Evolutionary conservation across 2,329 filamentous ascomycete species (phyloP).

Genomic region (Ascochyta pisi): DNA sequence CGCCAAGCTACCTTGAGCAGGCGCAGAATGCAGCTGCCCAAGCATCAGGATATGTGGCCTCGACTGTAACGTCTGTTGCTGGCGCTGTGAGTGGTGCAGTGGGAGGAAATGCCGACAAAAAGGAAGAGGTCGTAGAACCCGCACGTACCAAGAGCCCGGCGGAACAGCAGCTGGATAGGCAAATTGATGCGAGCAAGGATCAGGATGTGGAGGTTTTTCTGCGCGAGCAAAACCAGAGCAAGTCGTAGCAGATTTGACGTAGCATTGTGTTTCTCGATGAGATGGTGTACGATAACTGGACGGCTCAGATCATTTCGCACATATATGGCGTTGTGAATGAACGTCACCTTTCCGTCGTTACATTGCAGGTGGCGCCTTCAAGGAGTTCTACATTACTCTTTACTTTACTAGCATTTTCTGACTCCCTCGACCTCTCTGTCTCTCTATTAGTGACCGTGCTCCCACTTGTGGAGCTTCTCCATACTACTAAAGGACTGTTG

Average conservation of each 20-base stretch:
- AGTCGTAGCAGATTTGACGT: slow-evolving; percentile 3
- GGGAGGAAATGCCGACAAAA: slow-evolving; percentile 32
- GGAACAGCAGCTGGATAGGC: slow-evolving; percentile 38
- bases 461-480: no score
- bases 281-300: slow-evolving; percentile 11
- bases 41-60: slow-evolving; percentile 35
- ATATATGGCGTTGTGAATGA: not conserved
- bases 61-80: slow-evolving; percentile 43
- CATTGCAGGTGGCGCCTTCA: no score
- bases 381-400: no score
- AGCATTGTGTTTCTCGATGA: not conserved
- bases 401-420: no score
- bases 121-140: slow-evolving; percentile 24
- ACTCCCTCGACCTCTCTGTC: no score
- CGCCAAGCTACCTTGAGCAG: slow-evolving; percentile 51
- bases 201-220: slow-evolving; percentile 43
- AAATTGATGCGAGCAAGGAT: slow-evolving; percentile 39
- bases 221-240: slow-evolving; percentile 34
- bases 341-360: not conserved
- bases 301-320: not conserved
- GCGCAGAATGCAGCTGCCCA: slow-evolving; percentile 50
- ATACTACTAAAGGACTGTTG: no score
- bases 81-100: slow-evolving; percentile 37
- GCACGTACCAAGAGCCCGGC: slow-evolving; percentile 36
- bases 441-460: no score